These are phyloP conservation scores for Tetrahymena elliotti DNA, from an alignment of 73 alveolate genomes.

Conservation along the genomic window DNA sequence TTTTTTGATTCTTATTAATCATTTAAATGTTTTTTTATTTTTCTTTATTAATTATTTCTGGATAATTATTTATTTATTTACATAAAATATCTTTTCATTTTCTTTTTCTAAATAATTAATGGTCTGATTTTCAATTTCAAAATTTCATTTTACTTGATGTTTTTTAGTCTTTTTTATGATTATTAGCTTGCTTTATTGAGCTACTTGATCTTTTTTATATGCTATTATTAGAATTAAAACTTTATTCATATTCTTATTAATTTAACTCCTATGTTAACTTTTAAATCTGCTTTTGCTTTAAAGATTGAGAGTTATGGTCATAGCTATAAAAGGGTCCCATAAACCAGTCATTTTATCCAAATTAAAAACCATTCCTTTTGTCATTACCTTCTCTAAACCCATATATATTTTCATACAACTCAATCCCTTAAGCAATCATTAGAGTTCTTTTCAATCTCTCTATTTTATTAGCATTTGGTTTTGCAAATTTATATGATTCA, in stretches of 20 bases:
- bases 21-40: too few relatives aligned
- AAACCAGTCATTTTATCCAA: conserved; percentile 21
- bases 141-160: not conserved
- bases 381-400: conserved; percentile 25
- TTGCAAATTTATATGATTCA: not conserved
- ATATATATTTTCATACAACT: conserved; percentile 7
- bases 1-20: too few relatives aligned
- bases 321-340: conserved; percentile 39
- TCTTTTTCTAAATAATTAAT: too few relatives aligned
- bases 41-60: too few relatives aligned
- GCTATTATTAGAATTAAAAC: not conserved
- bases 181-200: too few relatives aligned
- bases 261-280: not conserved
- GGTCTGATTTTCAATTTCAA: not conserved
- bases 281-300: not conserved
- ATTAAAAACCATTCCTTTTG: conserved; percentile 6
- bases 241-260: not conserved
- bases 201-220: not conserved
- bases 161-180: not conserved
- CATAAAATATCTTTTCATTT: too few relatives aligned
- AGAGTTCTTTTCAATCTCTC: conserved; percentile 22
- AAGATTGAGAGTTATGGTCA: not conserved
- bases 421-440: conserved; percentile 22
- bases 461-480: not conserved
- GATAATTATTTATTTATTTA: too few relatives aligned